Evolutionary conservation across 2,329 filamentous ascomycete species (phyloP), one percentile per base, ranked within the genome.

Genomic region (Stachybotrys chartarum): DNA sequence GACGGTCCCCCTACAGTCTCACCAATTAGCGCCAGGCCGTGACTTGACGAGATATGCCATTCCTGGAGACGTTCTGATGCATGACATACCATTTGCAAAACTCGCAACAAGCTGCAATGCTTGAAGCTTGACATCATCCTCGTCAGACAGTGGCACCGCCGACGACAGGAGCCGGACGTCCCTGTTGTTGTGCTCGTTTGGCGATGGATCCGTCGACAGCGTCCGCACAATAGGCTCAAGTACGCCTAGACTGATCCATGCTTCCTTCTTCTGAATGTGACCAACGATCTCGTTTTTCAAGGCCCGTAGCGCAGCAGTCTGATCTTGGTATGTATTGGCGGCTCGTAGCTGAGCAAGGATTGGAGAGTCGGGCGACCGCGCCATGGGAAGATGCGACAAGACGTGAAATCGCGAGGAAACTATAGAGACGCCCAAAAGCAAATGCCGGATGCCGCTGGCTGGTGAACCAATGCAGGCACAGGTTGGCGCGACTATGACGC

Each of bases 201-300:
- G 60, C 6, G 72, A 63, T 30, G 64, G 65, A 52, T 64, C 65
- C 14, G 67, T 61, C 51, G 69, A 69, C 67, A 80, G 75, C 58
- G 75, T 77, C 62, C 67, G 73, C 65, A 77, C 78, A 55, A 79
- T 75, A 39, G 81, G 79, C 54, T 83, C 79, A 50, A 94, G 72
- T 31, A 90, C 77, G 17, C 92, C 92, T 54, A 83, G 75, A 56
- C 77, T 78, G 46, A 97, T 79, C 77, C 87, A 92, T 55, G 83
- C 73, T 71, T 93, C 87, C 72, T 99, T 99, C 69, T 87, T 86
- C 70, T 93, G 86, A 39, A 88, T 81, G 70, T 97, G 91, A 30
- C 94, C 94, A 57, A 96, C 85, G 51, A 96, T 81, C 59, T 94
- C 88, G 70, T 96, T 94, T 76, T 96, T 97, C 32, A 99, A 75